Evolutionary conservation across 495 filamentous ascomycete species (phyloP).

Genomic region (Podospora didyma): DNA sequence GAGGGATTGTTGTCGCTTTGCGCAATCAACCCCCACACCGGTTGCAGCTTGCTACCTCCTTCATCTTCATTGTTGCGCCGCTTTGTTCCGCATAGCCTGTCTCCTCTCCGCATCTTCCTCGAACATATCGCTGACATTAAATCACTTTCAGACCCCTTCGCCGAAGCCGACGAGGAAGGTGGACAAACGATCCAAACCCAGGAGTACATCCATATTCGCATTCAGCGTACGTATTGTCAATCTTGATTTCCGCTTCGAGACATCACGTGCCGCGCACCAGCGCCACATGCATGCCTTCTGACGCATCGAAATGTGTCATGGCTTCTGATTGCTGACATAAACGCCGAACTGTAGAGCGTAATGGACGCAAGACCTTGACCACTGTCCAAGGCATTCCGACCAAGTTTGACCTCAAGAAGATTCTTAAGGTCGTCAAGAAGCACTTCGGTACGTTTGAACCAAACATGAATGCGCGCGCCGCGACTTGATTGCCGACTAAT

Average conservation of each 20-base stretch:
- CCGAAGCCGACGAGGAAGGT: conserved; percentile 99
- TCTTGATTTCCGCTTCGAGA: background rate
- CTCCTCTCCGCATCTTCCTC: no score
- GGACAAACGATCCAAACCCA: conserved; percentile 85
- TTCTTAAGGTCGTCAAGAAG: conserved; percentile 99
- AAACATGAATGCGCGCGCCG: background rate
- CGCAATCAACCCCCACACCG: no score
- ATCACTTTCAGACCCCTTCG: conserved; percentile 87
- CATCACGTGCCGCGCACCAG: background rate
- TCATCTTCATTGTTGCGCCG: no score
- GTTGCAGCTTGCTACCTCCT: no score
- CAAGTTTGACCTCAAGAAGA: conserved; percentile 99
- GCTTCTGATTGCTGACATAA: conserved; percentile 2
- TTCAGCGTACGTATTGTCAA: conserved; percentile 76
- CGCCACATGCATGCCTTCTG: conserved; percentile 4
- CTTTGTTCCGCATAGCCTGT: no score
- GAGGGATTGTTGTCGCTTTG: no score
- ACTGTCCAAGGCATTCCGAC: conserved; percentile 97
- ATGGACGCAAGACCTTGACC: conserved; percentile 99
- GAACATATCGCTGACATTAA: conserved; percentile 9
- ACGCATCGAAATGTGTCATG: background rate
- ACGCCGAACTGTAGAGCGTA: conserved; percentile 67
- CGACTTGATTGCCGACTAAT: conserved; percentile 8
- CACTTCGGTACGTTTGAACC: conserved; percentile 73
- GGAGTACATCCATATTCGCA: conserved; percentile 99